Conservation (phyloP, 805 yeast genomes). For the Saccharomyces kudriavzevii region DNA sequence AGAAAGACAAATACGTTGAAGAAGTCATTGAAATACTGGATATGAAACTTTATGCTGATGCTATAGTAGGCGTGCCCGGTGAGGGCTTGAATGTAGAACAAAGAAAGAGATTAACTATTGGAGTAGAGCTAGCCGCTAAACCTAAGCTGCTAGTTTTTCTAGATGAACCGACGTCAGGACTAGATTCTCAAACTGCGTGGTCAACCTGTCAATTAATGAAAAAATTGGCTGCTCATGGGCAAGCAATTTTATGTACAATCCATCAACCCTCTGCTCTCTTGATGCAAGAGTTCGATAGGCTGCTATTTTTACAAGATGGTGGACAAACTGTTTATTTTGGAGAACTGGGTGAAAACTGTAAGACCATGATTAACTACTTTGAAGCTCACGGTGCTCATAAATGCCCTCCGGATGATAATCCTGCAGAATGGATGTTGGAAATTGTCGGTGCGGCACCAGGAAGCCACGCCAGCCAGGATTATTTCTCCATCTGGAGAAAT, state of each 20-base stretch:
- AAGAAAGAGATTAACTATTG: slow-evolving; percentile 52
- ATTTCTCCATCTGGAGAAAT: slow-evolving; percentile 60
- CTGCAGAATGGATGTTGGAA: slow-evolving; percentile 83
- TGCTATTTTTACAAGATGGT: slow-evolving; percentile 55
- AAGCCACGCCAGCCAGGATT: slow-evolving; percentile 56
- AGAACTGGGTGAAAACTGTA: slow-evolving; percentile 46
- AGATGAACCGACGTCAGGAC: slow-evolving; percentile 64
- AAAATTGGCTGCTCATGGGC: slow-evolving; percentile 53
- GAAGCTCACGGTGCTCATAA: slow-evolving; percentile 51
- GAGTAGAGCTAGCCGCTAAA: slow-evolving; percentile 56
- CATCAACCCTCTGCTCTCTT: slow-evolving; percentile 63
- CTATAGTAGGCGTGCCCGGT: slow-evolving; percentile 61
- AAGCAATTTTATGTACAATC: slow-evolving; percentile 62
- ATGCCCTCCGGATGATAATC: slow-evolving; percentile 59
- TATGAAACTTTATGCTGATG: slow-evolving; percentile 59
- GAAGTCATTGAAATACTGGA: slow-evolving; percentile 52
- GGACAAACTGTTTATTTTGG: slow-evolving; percentile 71
- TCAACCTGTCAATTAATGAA: slow-evolving; percentile 51
- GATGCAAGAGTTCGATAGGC: slow-evolving; percentile 52
- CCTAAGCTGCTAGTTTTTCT: slow-evolving; percentile 48
- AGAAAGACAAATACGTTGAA: slow-evolving; percentile 53
- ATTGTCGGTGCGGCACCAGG: slow-evolving; percentile 74
- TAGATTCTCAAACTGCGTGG: slow-evolving; percentile 54
- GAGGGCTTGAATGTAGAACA: slow-evolving; percentile 55
- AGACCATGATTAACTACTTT: slow-evolving; percentile 48